Conservation (phyloP, 768 basidiomycete species). For the Paxillus ammoniavirescens region DNA sequence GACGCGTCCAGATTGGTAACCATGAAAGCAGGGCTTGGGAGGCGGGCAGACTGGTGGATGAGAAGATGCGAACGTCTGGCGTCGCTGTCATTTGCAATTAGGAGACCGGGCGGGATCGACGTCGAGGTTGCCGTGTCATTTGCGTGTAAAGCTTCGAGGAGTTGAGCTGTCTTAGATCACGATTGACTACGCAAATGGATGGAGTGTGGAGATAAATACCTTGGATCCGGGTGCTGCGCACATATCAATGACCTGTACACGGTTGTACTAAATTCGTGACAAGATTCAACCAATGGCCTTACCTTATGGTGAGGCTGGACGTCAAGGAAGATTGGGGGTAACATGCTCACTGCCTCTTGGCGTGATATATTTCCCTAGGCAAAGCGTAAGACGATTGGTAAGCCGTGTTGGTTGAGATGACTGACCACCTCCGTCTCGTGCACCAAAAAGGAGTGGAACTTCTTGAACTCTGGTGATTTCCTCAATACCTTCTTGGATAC, state of each 20-base stretch:
- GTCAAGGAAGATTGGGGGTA: constrained; percentile 94
- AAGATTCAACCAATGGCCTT: constrained; percentile 18
- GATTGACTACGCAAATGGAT: background rate
- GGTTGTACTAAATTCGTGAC: background rate
- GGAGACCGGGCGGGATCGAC: constrained; percentile 76
- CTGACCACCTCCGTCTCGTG: constrained; percentile 96
- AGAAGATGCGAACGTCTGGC: constrained; percentile 93
- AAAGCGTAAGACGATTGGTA: background rate
- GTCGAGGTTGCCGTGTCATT: constrained; percentile 62
- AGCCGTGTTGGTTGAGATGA: constrained; percentile 10
- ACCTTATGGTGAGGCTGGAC: constrained; percentile 91
- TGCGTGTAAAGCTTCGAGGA: constrained; percentile 92
- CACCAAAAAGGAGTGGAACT: constrained; percentile 94
- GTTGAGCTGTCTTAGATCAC: constrained; percentile 75
- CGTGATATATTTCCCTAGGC: constrained; percentile 88
- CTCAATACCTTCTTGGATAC: constrained; percentile 86
- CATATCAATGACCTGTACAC: constrained; percentile 82
- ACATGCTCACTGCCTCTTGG: constrained; percentile 98
- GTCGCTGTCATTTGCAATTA: constrained; percentile 95
- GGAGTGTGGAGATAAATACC: constrained; percentile 35
- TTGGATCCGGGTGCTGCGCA: constrained; percentile 99
- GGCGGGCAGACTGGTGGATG: constrained; percentile 94
- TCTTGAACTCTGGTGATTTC: constrained; percentile 86
- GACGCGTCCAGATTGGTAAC: constrained; percentile 97
- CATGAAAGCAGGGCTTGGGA: constrained; percentile 89